Evolutionary conservation across 257 asterid species (phyloP).

Genomic region (Oldenlandia corymbosa): DNA sequence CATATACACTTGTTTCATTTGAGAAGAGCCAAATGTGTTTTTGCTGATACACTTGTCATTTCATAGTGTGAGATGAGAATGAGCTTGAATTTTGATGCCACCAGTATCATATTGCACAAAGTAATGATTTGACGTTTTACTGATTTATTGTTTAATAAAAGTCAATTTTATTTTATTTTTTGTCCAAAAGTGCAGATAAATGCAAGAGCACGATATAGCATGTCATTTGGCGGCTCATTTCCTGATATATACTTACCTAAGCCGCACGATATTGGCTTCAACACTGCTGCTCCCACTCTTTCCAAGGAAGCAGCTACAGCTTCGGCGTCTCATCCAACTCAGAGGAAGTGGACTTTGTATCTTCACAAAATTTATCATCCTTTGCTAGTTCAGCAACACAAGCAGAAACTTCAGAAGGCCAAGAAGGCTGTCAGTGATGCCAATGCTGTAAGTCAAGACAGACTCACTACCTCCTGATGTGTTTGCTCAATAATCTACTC

Average conservation of each 20-base stretch:
- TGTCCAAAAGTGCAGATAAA: slow-evolving; percentile 48
- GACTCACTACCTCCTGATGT: slow-evolving; percentile 4
- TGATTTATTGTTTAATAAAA: too few relatives aligned
- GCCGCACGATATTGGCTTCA: slow-evolving; percentile 34
- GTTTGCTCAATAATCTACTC: not conserved
- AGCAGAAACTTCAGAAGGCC: slow-evolving; percentile 58
- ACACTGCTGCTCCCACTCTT: slow-evolving; percentile 29
- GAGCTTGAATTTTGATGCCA: not conserved
- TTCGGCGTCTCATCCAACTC: slow-evolving; percentile 34
- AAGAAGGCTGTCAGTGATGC: slow-evolving; percentile 68
- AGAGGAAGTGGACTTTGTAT: slow-evolving; percentile 67
- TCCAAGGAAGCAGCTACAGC: slow-evolving; percentile 30
- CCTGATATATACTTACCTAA: slow-evolving; percentile 74
- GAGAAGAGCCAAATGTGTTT: too few relatives aligned
- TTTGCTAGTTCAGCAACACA: slow-evolving; percentile 70
- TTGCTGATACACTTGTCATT: not conserved
- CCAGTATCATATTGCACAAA: not conserved
- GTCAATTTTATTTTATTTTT: too few relatives aligned
- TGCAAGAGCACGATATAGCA: slow-evolving; percentile 86
- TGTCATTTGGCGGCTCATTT: slow-evolving; percentile 74
- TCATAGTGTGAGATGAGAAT: not conserved
- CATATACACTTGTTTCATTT: not conserved
- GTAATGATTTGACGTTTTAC: not conserved
- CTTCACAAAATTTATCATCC: slow-evolving; percentile 87
- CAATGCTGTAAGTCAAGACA: slow-evolving; percentile 57